These are phyloP conservation scores for Hygrocybe punicea DNA, from an alignment of 768 basidiomycete species.

Conservation along the genomic window DNA sequence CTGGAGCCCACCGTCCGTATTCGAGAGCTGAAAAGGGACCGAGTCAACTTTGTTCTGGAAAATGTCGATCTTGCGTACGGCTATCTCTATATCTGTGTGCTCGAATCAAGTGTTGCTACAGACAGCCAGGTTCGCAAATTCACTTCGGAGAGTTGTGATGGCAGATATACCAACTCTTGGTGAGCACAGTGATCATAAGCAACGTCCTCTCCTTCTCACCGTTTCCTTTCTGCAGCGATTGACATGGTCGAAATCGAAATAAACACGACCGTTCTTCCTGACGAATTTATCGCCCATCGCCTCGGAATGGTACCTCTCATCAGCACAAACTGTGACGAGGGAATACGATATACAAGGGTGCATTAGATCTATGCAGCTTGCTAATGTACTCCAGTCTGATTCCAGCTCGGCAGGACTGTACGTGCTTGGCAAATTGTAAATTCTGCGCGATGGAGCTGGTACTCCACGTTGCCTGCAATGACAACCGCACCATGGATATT, in stretches of 20 bases:
- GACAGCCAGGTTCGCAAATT: slow-evolving; percentile 74
- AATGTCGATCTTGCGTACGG: slow-evolving; percentile 95
- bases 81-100: not conserved
- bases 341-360: slow-evolving; percentile 75
- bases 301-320: slow-evolving; percentile 90
- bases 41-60: slow-evolving; percentile 87
- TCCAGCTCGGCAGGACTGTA: slow-evolving; percentile 69
- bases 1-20: slow-evolving; percentile 74
- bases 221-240: slow-evolving; percentile 58
- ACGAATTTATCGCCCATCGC: slow-evolving; percentile 96
- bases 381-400: not conserved
- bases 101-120: not conserved
- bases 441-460: slow-evolving; percentile 82
- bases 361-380: slow-evolving; percentile 17
- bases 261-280: slow-evolving; percentile 91
- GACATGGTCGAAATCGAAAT: slow-evolving; percentile 91
- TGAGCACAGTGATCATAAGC: slow-evolving; percentile 27
- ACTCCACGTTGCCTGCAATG: slow-evolving; percentile 73
- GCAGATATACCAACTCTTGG: slow-evolving; percentile 96
- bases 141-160: slow-evolving; percentile 88
- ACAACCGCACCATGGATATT: slow-evolving; percentile 73
- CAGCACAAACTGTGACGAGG: slow-evolving; percentile 85
- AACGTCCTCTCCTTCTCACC: not conserved
- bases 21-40: slow-evolving; percentile 78
- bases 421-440: slow-evolving; percentile 77